These are phyloP conservation scores for Phytophthora brassicae DNA, from an alignment of 352 stramenopile genomes.

Conservation along the genomic window DNA sequence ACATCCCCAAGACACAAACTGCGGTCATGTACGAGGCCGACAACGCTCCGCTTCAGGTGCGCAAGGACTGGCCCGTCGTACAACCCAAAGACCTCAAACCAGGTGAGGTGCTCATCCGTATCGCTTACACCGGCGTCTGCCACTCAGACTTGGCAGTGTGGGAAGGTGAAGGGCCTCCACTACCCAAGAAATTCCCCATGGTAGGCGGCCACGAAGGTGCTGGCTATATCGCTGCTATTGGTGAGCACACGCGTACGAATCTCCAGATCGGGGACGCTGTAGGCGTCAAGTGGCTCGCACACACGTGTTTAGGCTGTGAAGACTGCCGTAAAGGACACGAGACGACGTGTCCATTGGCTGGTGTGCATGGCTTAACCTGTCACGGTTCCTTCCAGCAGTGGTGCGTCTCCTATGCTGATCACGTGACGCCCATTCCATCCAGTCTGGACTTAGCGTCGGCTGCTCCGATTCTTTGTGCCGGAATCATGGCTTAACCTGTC, in stretches of 20 bases:
- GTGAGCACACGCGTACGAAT: slow-evolving; percentile 41
- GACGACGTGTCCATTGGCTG: slow-evolving; percentile 33
- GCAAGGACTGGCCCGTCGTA: slow-evolving; percentile 47
- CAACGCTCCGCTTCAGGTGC: slow-evolving; percentile 47
- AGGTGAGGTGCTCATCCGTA: slow-evolving; percentile 49
- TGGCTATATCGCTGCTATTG: slow-evolving; percentile 54
- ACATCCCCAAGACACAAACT: slow-evolving; percentile 9
- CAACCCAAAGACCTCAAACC: slow-evolving; percentile 47
- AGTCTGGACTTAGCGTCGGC: slow-evolving; percentile 44
- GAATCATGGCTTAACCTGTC: slow-evolving; percentile 57
- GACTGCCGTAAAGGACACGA: slow-evolving; percentile 60
- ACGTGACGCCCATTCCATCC: slow-evolving; percentile 73
- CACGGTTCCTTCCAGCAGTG: slow-evolving; percentile 58
- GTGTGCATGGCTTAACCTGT: slow-evolving; percentile 40
- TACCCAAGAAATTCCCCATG: slow-evolving; percentile 41
- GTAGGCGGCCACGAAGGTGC: slow-evolving; percentile 62
- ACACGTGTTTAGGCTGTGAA: slow-evolving; percentile 52
- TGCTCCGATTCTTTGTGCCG: slow-evolving; percentile 82
- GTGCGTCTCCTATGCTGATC: slow-evolving; percentile 73
- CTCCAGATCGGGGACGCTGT: slow-evolving; percentile 54
- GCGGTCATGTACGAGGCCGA: slow-evolving; percentile 53
- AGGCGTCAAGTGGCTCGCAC: slow-evolving; percentile 53
- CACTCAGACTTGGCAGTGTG: slow-evolving; percentile 54
- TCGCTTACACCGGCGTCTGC: slow-evolving; percentile 55
- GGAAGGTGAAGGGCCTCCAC: slow-evolving; percentile 36